These are phyloP conservation scores for Tylopilus felleus DNA, from an alignment of 768 basidiomycete genomes.

Conservation along the genomic window DNA sequence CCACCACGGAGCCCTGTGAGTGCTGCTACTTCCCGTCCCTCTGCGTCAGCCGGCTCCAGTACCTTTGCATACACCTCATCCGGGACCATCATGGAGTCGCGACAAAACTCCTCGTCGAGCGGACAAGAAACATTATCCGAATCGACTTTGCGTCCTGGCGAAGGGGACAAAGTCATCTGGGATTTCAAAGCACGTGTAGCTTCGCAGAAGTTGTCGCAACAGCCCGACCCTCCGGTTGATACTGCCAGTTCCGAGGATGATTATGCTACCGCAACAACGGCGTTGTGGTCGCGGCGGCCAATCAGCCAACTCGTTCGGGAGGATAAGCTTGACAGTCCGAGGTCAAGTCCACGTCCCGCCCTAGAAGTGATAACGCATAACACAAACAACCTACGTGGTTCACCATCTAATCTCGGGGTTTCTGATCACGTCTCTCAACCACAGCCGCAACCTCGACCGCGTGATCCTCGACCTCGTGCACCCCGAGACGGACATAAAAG, in stretches of 20 bases:
- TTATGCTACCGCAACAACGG: conserved; percentile 28
- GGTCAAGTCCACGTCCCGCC: conserved; percentile 25
- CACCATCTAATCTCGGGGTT: conserved; percentile 20
- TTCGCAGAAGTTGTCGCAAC: conserved; percentile 15
- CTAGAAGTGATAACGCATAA: conserved; percentile 31
- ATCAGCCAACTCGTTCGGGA: conserved; percentile 27
- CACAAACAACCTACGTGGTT: conserved; percentile 13
- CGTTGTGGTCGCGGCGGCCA: conserved; percentile 32
- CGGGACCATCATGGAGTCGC: conserved; percentile 26
- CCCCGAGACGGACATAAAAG: conserved; percentile 31
- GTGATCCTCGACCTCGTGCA: conserved; percentile 22
- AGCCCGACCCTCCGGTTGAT: conserved; percentile 18
- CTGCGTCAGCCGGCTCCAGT: conserved; percentile 32
- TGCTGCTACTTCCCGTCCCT: conserved; percentile 42
- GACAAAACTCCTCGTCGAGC: conserved; percentile 25
- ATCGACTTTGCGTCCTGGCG: conserved; percentile 33
- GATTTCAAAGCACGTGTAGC: conserved; percentile 23
- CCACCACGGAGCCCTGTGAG: conserved; percentile 66
- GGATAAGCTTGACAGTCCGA: conserved; percentile 17
- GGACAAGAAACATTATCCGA: conserved; percentile 34
- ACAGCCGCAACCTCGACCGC: conserved; percentile 15
- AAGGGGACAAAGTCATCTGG: conserved; percentile 31
- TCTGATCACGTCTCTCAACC: conserved; percentile 14
- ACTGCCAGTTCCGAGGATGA: conserved; percentile 26
- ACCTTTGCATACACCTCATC: conserved; percentile 26